Evolutionary conservation across 2,329 filamentous ascomycete species (phyloP), one percentile per base, ranked within the genome.

Genomic region (Nigrospora osmanthi): DNA sequence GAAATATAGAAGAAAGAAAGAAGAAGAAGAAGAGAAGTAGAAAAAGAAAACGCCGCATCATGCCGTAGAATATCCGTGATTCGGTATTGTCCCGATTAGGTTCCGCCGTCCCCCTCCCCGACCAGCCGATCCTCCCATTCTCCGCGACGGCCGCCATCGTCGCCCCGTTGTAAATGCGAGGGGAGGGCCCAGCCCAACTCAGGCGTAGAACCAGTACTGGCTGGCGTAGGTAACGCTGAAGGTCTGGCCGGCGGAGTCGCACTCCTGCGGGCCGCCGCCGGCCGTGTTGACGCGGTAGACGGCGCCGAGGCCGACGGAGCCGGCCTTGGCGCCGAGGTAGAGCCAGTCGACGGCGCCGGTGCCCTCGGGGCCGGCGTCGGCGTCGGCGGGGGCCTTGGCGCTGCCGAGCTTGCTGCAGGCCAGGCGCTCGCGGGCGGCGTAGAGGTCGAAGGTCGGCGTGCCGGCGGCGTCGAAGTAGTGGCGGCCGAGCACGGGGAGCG

Each of bases 381-480:
- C 70, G 4, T 47, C 52, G 4, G 57, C 45, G 1, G 84, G 83
- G 0, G 83, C 80, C 32, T 68, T 55, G 35, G 78, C 69, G 33
- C 56, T 60, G 31, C 64, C 70, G 35, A 69, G 50, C 63, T 80
- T 80, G 59, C 71, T 72, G 44, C 57, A 68, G 50, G 64, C 67
- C 47, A 67, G 67, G 52, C 72, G 62, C 56, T 69, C 59, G 53
- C 67, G 61, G 35, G 62, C 57, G 7, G 54, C 59, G 42, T 63
- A 58, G 34, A 87, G 67, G 47, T 77, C 69, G 58, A 87, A 88
- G 12, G 71, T 78, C 1, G 85, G 84, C 0, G 67, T 62, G 49
- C 72, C 64, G 38, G 56, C 50, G 39, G 50, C 49, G 61, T 74
- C 75, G 70, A 88, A 88, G 73, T 71, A 85, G 70, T 89, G 85